Percentiles rank a stretch among this genome's conserved stretches.
phyloP scores from a whole-genome alignment of 352 stramenopile genomes.

The Phytophthora melonis region DNA sequence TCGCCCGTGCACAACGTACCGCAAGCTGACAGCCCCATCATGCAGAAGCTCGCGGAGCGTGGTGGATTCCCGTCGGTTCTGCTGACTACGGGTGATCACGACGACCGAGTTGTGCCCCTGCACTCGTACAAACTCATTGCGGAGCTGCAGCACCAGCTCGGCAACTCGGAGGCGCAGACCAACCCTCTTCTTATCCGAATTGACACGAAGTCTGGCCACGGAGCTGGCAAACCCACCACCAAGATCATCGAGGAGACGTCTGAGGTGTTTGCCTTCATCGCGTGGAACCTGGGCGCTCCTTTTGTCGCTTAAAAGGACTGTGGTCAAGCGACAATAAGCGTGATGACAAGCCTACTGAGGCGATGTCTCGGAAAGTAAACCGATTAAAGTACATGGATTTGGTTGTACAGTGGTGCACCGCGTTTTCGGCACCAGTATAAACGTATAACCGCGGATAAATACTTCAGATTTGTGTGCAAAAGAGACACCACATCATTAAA shows the following conservation, averaged over 20 bases:
- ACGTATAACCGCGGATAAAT: too few relatives aligned
- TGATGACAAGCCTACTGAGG: too few relatives aligned
- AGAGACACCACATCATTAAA: too few relatives aligned
- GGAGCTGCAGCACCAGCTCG: constrained; percentile 85
- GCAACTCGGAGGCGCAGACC: constrained; percentile 59
- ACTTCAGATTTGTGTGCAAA: too few relatives aligned
- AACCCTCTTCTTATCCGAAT: constrained; percentile 92
- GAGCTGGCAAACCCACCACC: constrained; percentile 87
- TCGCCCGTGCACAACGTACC: constrained; percentile 92
- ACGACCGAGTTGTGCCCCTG: constrained; percentile 91
- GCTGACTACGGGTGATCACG: constrained; percentile 90
- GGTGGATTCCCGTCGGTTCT: constrained; percentile 85
- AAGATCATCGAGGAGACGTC: constrained; percentile 91
- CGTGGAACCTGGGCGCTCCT: constrained; percentile 63
- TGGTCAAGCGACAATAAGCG: too few relatives aligned
- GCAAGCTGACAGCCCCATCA: constrained; percentile 49
- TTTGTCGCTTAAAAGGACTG: constrained; percentile 50
- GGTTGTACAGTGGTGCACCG: too few relatives aligned
- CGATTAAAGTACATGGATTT: neutral
- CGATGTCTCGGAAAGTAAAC: neutral
- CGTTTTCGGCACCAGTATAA: too few relatives aligned
- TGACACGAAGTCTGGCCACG: constrained; percentile 91
- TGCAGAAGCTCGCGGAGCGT: constrained; percentile 57
- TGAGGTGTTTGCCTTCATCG: constrained; percentile 90
- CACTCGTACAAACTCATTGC: constrained; percentile 93